phyloP scores from a whole-genome alignment of 176 grass and related monocot species.

The Carex cristatella region DNA sequence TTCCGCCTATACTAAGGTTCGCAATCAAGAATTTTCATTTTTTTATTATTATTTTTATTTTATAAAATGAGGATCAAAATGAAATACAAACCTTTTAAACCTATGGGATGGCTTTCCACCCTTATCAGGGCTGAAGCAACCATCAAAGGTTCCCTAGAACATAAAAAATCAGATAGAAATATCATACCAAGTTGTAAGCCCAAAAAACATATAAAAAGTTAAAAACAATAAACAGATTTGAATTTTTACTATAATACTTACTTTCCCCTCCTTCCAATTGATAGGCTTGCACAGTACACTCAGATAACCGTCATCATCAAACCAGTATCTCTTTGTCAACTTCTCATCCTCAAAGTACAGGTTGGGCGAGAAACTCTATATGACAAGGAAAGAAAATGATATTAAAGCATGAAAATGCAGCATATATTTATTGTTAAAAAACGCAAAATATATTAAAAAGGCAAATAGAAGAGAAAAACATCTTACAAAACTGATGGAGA shows the following conservation, averaged over 20 bases:
- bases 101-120: slow-evolving; percentile 47
- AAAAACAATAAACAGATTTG: neutral
- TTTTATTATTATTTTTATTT: neutral
- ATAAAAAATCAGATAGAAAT: slow-evolving; percentile 16
- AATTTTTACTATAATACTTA: slow-evolving; percentile 17
- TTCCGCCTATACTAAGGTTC: neutral
- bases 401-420: neutral
- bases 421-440: neutral
- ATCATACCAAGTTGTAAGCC: slow-evolving; percentile 22
- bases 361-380: slow-evolving; percentile 66
- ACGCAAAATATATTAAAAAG: neutral
- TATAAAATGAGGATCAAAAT: neutral
- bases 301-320: slow-evolving; percentile 72
- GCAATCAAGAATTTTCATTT: neutral
- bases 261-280: slow-evolving; percentile 93
- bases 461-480: slow-evolving; percentile 13
- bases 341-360: slow-evolving; percentile 73
- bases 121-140: slow-evolving; percentile 58
- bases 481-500: slow-evolving; percentile 66
- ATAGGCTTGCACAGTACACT: slow-evolving; percentile 58
- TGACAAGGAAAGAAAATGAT: slow-evolving; percentile 16
- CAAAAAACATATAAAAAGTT: neutral
- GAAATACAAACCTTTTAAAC: slow-evolving; percentile 55
- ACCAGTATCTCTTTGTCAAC: slow-evolving; percentile 66
- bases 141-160: slow-evolving; percentile 42